phyloP scores from a whole-genome alignment of 192 early-diverging fungal species.

The Spizellomyces sp. region DNA sequence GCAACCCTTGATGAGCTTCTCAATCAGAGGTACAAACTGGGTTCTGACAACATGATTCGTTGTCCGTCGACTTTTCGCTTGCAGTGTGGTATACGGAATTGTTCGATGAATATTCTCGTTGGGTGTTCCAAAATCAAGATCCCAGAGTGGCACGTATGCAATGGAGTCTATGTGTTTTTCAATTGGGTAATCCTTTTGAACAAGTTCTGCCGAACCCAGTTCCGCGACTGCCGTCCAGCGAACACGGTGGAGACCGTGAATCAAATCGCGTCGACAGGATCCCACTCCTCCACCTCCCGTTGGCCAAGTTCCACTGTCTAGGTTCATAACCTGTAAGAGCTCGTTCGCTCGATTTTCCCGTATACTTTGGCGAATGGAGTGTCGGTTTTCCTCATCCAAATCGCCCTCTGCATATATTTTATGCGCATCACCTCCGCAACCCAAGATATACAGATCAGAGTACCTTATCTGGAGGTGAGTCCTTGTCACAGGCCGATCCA shows the following conservation, averaged over 20 bases:
- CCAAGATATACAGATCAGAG: constrained; percentile 42
- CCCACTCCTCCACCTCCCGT: constrained; percentile 53
- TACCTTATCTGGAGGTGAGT: constrained; percentile 43
- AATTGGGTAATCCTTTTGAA: constrained; percentile 53
- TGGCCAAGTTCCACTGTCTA: constrained; percentile 51
- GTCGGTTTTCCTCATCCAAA: constrained; percentile 4
- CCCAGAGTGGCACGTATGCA: constrained; percentile 45
- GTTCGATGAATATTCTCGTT: constrained; percentile 46
- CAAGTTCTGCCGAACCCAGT: constrained; percentile 43
- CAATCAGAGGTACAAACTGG: constrained; percentile 41
- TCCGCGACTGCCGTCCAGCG: constrained; percentile 49
- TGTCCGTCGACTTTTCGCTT: constrained; percentile 26
- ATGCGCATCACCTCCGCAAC: constrained; percentile 43
- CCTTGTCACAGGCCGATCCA: constrained; percentile 36
- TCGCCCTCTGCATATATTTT: constrained; percentile 12
- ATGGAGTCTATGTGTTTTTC: constrained; percentile 50
- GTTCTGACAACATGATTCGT: constrained; percentile 28
- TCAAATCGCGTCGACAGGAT: constrained; percentile 47
- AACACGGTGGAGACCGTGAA: constrained; percentile 40
- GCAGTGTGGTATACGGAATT: constrained; percentile 20
- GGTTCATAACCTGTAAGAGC: constrained; percentile 37
- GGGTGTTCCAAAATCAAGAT: constrained; percentile 48
- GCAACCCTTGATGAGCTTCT: constrained; percentile 37
- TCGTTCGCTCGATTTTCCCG: constrained; percentile 23
- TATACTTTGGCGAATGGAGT: neutral